Percentiles rank a stretch among this genome's conserved stretches.
These are phyloP conservation scores for Microcos paniculata DNA, from an alignment of 345 rosid species.

Conservation along the genomic window DNA sequence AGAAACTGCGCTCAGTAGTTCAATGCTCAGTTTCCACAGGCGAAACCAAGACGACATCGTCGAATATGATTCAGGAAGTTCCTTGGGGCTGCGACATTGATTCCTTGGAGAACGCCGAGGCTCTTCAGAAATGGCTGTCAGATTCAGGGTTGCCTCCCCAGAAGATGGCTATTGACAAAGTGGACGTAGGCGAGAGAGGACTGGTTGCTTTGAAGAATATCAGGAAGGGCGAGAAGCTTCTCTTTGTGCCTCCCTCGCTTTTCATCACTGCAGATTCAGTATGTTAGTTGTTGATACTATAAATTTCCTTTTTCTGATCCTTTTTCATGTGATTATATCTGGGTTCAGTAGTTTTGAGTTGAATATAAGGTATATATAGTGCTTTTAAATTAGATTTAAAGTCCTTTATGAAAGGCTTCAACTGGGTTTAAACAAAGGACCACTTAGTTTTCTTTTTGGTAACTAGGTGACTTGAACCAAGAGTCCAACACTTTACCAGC, in stretches of 20 bases:
- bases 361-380: not conserved
- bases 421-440: not conserved
- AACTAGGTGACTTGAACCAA: no score
- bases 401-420: not conserved
- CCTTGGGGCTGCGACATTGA: conserved; percentile 74
- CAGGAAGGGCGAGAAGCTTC: conserved; percentile 84
- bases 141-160: conserved; percentile 81
- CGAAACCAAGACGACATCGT: conserved; percentile 30
- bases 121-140: conserved; percentile 77
- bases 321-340: not conserved
- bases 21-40: conserved; percentile 56
- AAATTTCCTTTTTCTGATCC: not conserved
- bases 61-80: conserved; percentile 30
- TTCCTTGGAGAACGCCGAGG: conserved; percentile 65
- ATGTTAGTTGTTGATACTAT: conserved; percentile 1
- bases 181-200: conserved; percentile 89
- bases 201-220: conserved; percentile 80
- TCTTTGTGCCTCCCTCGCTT: conserved; percentile 91
- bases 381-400: not conserved
- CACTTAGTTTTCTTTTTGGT: not conserved
- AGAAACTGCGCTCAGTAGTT: conserved; percentile 23
- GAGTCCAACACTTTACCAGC: no score
- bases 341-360: not conserved
- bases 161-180: conserved; percentile 79
- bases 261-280: conserved; percentile 86